A percentile compares a stretch with the other conserved stretches of the same genome.
Conservation (phyloP, 2,329 filamentous ascomycete species). For the Cladophialophora bantiana region DNA sequence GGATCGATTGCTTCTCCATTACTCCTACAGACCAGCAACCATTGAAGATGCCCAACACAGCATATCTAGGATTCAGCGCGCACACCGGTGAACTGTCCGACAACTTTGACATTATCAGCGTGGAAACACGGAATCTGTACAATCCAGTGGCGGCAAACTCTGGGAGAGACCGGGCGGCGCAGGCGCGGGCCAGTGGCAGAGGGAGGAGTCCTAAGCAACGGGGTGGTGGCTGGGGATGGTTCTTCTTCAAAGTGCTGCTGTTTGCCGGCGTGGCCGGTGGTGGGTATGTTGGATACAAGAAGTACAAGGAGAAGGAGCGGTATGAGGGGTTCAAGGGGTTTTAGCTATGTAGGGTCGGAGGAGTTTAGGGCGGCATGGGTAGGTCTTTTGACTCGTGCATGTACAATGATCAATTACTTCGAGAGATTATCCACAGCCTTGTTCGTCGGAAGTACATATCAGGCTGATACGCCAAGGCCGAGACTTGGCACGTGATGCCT, state of each 20-base stretch:
- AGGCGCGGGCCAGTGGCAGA: conserved; percentile 40
- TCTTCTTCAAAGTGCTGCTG: conserved; percentile 81
- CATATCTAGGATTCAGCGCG: conserved; percentile 68
- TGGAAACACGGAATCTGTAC: conserved; percentile 89
- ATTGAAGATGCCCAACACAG: conserved; percentile 76
- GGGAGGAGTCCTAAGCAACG: conserved; percentile 38
- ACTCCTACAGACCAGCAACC: conserved; percentile 67
- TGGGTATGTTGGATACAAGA: conserved; percentile 84
- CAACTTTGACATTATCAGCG: conserved; percentile 93
- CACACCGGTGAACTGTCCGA: conserved; percentile 97
- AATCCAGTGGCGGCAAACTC: conserved; percentile 53
- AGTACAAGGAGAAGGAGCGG: conserved; percentile 72
- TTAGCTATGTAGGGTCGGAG: conserved; percentile 8
- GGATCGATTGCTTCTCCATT: conserved; percentile 86
- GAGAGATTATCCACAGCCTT: background rate
- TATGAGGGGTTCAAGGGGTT: conserved; percentile 40
- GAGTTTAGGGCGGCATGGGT: conserved; percentile 6
- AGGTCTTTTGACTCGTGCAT: conserved; percentile 9
- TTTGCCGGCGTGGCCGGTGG: conserved; percentile 74
- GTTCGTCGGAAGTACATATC: background rate
- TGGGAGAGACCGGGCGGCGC: conserved; percentile 33
- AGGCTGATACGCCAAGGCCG: too few species aligned
- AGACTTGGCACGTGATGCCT: background rate
- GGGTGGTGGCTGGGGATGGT: conserved; percentile 69
- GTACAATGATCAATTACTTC: conserved; percentile 19